Evolutionary conservation across 148 eudicot genomes (phyloP).

Genomic region (Rhododendron kiyosumense): DNA sequence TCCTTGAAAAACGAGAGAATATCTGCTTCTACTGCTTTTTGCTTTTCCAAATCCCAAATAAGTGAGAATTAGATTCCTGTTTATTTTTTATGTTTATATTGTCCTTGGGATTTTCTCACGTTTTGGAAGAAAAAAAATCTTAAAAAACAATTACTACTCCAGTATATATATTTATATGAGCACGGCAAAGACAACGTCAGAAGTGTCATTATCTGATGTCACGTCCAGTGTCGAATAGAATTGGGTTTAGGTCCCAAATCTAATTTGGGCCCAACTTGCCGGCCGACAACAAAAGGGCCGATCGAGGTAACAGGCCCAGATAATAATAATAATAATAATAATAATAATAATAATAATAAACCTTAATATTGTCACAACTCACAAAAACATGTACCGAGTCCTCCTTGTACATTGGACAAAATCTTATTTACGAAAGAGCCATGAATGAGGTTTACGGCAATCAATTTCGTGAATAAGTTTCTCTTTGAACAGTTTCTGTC

Average conservation of each 20-base stretch:
- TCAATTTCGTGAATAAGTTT: no score
- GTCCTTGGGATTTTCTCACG: neutral
- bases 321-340: no score
- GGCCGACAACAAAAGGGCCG: neutral
- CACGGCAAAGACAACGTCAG: neutral
- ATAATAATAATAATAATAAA: no score
- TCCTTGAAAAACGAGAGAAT: neutral
- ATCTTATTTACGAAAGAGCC: no score
- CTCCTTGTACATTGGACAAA: no score
- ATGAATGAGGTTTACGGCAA: no score
- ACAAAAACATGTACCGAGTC: no score
- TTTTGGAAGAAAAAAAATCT: neutral
- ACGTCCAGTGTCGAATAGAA: neutral
- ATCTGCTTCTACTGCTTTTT: neutral
- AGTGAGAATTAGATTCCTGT: neutral
- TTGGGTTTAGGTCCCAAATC: neutral
- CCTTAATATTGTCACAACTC: no score
- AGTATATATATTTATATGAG: no score
- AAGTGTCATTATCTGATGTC: neutral
- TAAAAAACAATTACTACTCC: neutral
- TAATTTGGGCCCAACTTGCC: neutral
- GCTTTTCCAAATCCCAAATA: constrained; percentile 5
- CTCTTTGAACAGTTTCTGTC: no score
- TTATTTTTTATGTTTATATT: neutral
- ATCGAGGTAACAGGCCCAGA: neutral